Percentiles rank a stretch among this genome's conserved stretches.
phyloP scores from a whole-genome alignment of 139 green algal species.

The Zygnema circumcarinatum region DNA sequence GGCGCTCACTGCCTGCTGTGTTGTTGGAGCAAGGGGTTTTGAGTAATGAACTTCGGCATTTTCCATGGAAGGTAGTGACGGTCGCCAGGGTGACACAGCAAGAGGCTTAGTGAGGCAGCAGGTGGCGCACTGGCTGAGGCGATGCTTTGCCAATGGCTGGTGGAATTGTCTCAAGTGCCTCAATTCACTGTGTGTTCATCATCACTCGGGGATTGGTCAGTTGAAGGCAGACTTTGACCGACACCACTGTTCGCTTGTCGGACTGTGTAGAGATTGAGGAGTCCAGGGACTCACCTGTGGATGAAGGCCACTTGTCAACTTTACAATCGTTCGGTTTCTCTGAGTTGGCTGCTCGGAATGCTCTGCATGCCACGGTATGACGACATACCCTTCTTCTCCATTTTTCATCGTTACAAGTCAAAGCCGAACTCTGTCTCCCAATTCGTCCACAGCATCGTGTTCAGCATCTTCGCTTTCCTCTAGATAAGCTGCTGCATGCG shows the following conservation, averaged over 20 bases:
- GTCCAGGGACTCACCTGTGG: background rate
- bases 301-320: slow-evolving; percentile 12
- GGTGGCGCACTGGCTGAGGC: background rate
- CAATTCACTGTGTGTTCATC: background rate
- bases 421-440: no score
- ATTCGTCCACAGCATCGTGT: no score
- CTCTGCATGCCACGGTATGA: slow-evolving; percentile 24
- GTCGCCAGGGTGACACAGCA: no score
- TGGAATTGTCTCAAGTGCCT: background rate
- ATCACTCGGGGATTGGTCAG: no score
- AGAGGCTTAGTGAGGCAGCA: no score
- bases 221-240: no score
- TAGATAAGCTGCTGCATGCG: no score
- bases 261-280: background rate
- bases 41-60: no score
- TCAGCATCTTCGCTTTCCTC: no score
- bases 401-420: no score
- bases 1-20: background rate
- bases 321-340: slow-evolving; percentile 3
- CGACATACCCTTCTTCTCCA: background rate
- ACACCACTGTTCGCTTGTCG: background rate
- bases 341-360: slow-evolving; percentile 29
- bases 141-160: background rate
- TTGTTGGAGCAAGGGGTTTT: slow-evolving; percentile 1
- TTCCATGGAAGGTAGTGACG: no score